Base-by-base conservation (phyloP, 495 filamentous ascomycete genomes). In the Podospora appendiculata region DNA sequence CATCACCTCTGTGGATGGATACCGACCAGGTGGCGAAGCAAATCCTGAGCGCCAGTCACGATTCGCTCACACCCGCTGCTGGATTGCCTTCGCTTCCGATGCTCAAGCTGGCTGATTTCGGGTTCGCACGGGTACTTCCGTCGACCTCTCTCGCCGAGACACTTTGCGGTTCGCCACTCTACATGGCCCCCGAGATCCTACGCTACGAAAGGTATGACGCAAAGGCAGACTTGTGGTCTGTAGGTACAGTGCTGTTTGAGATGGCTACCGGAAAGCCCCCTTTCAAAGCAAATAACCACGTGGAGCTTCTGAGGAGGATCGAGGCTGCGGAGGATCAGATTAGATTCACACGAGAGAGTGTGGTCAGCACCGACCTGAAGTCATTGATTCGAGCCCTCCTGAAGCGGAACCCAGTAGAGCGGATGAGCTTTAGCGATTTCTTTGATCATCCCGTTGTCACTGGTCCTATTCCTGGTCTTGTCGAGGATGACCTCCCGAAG, bases 141-240 rank as follows among this genome's bases (percentile, higher is more conserved):
- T 78, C 86, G 9, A 91, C 92, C 1, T 89, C 92, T 2, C 74
- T 98, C 41, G 93, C 93, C 8, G 93, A 98, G 64, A 98, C 93
- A 3, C 77, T 98, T 6, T 98, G 93, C 66, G 93, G 93, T 34
- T 98, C 93, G n/a, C 93, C 93, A 12, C 77, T 98, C 19, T 98
- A 98, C 69, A 98, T 98, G 93, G 93, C 93, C 1, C 93, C 93
- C 2, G 93, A 98, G 69, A 98, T 98, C 53, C 79, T 98, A 41
- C 83, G 91, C 41, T 98, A 96, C 59, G 91, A 98, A 64, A 91
- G 90, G 65, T 98, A 98, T 67, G 92, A 95, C 71, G 89, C 91
- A 42, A 94, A 91, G 64, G 93, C 90, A 40, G 93, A 98, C 74
- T 71, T 98, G 36, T 98, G 93, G 93, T 98, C 93, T 17, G 88